These are phyloP conservation scores for Coemansia biformis DNA, from an alignment of 192 early-diverging fungal genomes.

Conservation along the genomic window DNA sequence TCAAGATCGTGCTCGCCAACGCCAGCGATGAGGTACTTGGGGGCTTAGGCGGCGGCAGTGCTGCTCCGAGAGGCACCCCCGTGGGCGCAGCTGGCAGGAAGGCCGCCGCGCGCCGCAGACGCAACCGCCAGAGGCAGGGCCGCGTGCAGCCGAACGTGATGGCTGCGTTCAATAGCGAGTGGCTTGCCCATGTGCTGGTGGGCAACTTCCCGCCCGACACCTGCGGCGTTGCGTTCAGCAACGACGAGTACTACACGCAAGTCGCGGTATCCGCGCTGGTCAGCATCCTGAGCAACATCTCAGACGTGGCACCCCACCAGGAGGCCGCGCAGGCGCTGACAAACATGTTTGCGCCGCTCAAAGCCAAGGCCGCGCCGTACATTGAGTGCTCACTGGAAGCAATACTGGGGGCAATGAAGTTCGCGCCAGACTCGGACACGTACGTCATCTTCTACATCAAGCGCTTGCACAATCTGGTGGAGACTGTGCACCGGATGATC, in stretches of 20 bases:
- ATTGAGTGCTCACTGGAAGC: conserved; percentile 71
- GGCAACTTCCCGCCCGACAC: conserved; percentile 20
- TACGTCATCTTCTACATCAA: conserved; percentile 88
- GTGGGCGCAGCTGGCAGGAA: no score
- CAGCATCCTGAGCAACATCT: conserved; percentile 79
- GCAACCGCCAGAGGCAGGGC: background rate
- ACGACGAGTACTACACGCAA: conserved; percentile 83
- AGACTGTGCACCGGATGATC: conserved; percentile 87
- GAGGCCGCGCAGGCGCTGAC: conserved; percentile 88
- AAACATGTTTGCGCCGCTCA: conserved; percentile 83
- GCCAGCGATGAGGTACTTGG: no score
- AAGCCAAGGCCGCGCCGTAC: conserved; percentile 8
- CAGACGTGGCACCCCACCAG: conserved; percentile 74
- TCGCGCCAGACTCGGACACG: conserved; percentile 53
- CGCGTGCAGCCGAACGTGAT: conserved; percentile 18
- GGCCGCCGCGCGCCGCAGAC: no score
- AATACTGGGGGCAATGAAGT: conserved; percentile 78
- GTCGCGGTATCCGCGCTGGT: conserved; percentile 88
- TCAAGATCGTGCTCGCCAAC: no score
- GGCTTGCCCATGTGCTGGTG: conserved; percentile 12
- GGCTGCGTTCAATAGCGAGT: conserved; percentile 4
- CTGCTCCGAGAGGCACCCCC: no score
- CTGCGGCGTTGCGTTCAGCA: conserved; percentile 21
- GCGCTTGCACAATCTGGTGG: conserved; percentile 75
- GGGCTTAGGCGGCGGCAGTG: no score